Evolutionary conservation across 2,329 filamentous ascomycete species (phyloP), one percentile per base, ranked within the genome.

Genomic region (Zopfia rhizophila): DNA sequence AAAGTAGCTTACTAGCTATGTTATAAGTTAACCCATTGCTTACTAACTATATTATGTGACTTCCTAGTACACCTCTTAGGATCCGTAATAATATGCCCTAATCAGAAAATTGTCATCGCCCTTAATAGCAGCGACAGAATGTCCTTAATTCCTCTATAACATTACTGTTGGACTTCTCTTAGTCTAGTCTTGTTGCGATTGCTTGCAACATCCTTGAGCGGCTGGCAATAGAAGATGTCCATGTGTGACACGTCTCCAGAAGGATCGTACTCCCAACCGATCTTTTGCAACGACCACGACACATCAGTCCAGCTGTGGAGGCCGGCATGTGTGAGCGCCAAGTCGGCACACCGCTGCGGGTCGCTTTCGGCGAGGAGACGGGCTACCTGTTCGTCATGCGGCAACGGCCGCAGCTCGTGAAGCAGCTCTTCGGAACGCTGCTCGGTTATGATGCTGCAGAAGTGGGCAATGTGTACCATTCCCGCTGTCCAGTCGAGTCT

Each of bases 161-260:
- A n/a, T n/a, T n/a, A n/a, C n/a, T n/a, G n/a, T n/a, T n/a, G n/a
- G n/a, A n/a, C n/a, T n/a, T n/a, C n/a, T n/a, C n/a, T n/a, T n/a
- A n/a, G n/a, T n/a, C n/a, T n/a, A n/a, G n/a, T n/a, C n/a, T n/a
- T n/a, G n/a, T n/a, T n/a, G n/a, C n/a, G n/a, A n/a, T n/a, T n/a
- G n/a, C n/a, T n/a, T n/a, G n/a, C n/a, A n/a, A n/a, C n/a, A n/a
- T n/a, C n/a, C n/a, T n/a, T n/a, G n/a, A n/a, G n/a, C n/a, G n/a
- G n/a, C n/a, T n/a, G n/a, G n/a, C n/a, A n/a, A n/a, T 71, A 66
- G 46, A 80, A 78, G 1, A 78, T 63, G 55, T 80, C 76, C 33
- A 79, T 70, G 2, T 23, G 11, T 0, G 45, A 41, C 0, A 78
- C 69, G 1, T 17, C 43, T 0, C 75, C 75, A 0, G 13, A n/a